Conservation (phyloP, 2,329 filamentous ascomycete species). For the Sclerotinia subarctica region DNA sequence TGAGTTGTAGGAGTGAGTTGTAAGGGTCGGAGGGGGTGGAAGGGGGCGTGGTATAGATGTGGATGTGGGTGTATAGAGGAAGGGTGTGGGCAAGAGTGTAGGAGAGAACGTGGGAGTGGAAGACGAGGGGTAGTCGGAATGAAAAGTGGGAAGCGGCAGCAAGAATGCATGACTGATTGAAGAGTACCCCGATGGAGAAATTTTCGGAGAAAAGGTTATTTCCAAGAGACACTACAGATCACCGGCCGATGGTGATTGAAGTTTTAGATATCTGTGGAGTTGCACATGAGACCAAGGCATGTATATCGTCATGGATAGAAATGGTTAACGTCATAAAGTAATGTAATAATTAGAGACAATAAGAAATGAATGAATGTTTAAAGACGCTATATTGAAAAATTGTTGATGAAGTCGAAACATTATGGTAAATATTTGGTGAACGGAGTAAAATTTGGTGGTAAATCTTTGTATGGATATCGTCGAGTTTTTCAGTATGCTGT, state of each 20-base stretch:
- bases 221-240: neutral
- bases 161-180: neutral
- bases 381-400: neutral
- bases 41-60: too few relatives aligned
- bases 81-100: too few relatives aligned
- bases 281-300: neutral
- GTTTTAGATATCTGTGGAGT: neutral
- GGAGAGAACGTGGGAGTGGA: too few relatives aligned
- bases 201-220: too few relatives aligned
- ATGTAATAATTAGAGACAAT: constrained; percentile 3
- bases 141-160: too few relatives aligned
- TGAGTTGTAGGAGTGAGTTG: too few relatives aligned
- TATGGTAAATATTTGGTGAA: neutral
- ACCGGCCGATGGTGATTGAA: neutral
- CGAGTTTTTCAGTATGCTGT: neutral
- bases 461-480: neutral
- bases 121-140: too few relatives aligned
- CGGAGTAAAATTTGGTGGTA: neutral
- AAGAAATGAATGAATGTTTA: neutral
- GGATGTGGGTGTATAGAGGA: neutral
- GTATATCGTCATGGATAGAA: neutral
- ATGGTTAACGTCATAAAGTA: neutral
- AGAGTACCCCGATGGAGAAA: neutral
- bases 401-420: neutral
- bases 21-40: too few relatives aligned